phyloP scores from a whole-genome alignment of 1,284 basidiomycete genomes.

The Meira miltonrushii region DNA sequence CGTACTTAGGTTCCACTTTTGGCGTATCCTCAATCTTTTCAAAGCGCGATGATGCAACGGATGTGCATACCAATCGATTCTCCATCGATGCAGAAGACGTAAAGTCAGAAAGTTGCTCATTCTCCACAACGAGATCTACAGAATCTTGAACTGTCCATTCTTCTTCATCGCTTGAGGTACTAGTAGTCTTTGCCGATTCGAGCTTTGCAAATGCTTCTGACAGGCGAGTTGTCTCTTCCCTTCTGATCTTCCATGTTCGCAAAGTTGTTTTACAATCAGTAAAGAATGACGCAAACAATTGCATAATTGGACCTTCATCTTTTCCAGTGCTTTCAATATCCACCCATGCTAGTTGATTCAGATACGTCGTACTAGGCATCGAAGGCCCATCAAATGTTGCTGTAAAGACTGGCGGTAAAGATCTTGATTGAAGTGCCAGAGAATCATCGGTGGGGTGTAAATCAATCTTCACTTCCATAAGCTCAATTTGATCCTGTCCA shows the following conservation, averaged over 20 bases:
- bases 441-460: background rate
- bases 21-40: too few species aligned
- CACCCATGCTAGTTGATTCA: slow-evolving; percentile 5
- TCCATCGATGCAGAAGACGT: too few species aligned
- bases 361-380: background rate
- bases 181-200: slow-evolving; percentile 2
- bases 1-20: too few species aligned
- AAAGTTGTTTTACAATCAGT: background rate
- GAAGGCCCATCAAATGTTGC: background rate
- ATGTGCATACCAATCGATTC: too few species aligned
- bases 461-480: slow-evolving; percentile 3
- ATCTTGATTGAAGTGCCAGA: background rate
- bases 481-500: slow-evolving; percentile 3
- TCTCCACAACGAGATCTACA: too few species aligned
- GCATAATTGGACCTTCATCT: background rate
- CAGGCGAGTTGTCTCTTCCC: background rate
- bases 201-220: slow-evolving; percentile 8
- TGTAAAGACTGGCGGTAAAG: background rate
- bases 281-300: background rate
- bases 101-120: too few species aligned
- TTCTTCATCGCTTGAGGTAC: background rate
- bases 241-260: background rate
- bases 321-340: background rate
- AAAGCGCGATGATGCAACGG: too few species aligned
- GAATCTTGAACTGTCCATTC: background rate